A percentile compares a stretch with the other conserved stretches of the same genome.
phyloP scores from a whole-genome alignment of 192 early-diverging fungal genomes.

The Coemansia sp. region DNA sequence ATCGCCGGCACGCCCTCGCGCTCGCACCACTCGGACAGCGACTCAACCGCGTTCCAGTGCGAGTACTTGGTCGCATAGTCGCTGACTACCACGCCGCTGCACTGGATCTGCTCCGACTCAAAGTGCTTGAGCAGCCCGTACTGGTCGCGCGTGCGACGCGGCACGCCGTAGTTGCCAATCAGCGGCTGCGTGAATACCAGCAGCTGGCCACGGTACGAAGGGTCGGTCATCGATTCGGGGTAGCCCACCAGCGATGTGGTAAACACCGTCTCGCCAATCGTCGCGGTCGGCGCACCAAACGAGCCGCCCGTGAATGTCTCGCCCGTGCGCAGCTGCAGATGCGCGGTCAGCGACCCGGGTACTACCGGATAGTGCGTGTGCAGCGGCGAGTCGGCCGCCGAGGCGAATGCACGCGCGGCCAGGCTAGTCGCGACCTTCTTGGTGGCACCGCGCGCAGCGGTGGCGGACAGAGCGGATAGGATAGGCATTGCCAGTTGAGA shows the following conservation, averaged over 20 bases:
- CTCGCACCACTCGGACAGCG: constrained; percentile 83
- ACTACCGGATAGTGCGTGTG: constrained; percentile 53
- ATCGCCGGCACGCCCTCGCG: constrained; percentile 81
- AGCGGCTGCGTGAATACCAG: constrained; percentile 95
- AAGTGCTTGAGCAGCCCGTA: constrained; percentile 84
- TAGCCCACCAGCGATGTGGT: constrained; percentile 94
- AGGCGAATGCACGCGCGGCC: constrained; percentile 43
- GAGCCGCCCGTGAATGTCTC: constrained; percentile 79
- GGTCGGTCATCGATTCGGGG: constrained; percentile 97
- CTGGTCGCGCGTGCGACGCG: constrained; percentile 64
- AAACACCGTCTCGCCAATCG: constrained; percentile 91
- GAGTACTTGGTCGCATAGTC: constrained; percentile 90
- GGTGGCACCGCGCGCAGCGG: neutral
- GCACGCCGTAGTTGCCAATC: constrained; percentile 96
- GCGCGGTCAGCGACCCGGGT: constrained; percentile 54
- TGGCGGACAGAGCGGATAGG: constrained; percentile 8
- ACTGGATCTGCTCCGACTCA: constrained; percentile 82
- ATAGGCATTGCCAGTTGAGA: constrained; percentile 30
- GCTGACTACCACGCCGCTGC: constrained; percentile 80
- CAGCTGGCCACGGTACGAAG: constrained; percentile 94
- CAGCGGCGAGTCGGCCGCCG: constrained; percentile 22
- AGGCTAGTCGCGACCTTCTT: constrained; percentile 18
- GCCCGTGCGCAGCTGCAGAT: constrained; percentile 75
- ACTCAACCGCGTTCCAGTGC: constrained; percentile 91
- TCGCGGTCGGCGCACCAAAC: constrained; percentile 71